These are phyloP conservation scores for Fusarium sp. DNA, from an alignment of 2,329 filamentous ascomycete genomes.

Conservation along the genomic window DNA sequence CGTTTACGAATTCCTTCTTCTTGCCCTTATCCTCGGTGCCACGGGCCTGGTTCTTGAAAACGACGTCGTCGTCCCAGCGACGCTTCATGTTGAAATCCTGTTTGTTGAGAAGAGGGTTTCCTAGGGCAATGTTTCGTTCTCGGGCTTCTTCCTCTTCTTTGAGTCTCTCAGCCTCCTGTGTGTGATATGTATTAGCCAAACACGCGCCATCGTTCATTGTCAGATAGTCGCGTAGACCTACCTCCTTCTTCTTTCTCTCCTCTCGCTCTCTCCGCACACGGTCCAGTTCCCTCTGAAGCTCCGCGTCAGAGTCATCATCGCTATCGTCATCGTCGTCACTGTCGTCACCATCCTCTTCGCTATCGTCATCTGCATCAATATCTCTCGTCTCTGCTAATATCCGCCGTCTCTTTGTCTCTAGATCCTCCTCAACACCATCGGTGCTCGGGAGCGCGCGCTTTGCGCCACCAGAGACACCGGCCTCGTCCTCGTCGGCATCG, in stretches of 20 bases:
- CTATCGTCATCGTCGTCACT: constrained; percentile 56
- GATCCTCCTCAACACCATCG: constrained; percentile 62
- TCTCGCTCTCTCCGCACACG: constrained; percentile 85
- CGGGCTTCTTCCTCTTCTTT: constrained; percentile 83
- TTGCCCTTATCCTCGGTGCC: constrained; percentile 91
- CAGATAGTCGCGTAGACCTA: constrained; percentile 22
- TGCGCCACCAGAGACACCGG: constrained; percentile 50
- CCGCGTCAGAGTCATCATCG: constrained; percentile 71
- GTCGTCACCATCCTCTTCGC: constrained; percentile 67
- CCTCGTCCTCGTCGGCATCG: constrained; percentile 60
- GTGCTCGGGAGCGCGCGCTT: constrained; percentile 65
- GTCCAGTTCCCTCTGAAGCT: constrained; percentile 90
- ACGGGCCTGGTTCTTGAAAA: constrained; percentile 98
- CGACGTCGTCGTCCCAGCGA: constrained; percentile 97
- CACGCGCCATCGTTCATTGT: neutral
- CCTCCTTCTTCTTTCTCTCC: constrained; percentile 53
- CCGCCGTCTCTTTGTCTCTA: constrained; percentile 82
- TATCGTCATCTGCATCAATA: constrained; percentile 79
- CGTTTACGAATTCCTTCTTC: constrained; percentile 96
- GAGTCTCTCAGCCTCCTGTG: constrained; percentile 78
- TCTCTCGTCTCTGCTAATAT: constrained; percentile 89
- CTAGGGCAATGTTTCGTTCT: constrained; percentile 87
- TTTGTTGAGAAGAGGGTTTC: constrained; percentile 92
- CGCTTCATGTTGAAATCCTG: constrained; percentile 89
- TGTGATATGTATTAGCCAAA: constrained; percentile 45